phyloP scores from a whole-genome alignment of 2,329 filamentous ascomycete species.

The Zalaria obscura region DNA sequence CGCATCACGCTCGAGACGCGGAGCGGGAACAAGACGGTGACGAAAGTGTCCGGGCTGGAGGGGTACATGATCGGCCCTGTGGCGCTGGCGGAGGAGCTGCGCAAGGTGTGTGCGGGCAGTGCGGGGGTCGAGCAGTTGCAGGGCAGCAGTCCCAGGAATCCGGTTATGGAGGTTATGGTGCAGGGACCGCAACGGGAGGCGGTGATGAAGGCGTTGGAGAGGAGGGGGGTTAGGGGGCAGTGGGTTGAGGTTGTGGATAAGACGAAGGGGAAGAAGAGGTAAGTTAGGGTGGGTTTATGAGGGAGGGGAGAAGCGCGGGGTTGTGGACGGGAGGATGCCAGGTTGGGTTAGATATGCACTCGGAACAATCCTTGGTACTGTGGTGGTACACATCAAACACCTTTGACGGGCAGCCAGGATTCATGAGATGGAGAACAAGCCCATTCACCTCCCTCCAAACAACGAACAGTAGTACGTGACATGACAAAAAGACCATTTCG shows the following conservation, averaged over 20 bases:
- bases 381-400: too few relatives aligned
- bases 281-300: not conserved
- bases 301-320: too few relatives aligned
- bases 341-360: too few relatives aligned
- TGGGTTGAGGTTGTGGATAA: slow-evolving; percentile 56
- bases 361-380: too few relatives aligned
- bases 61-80: slow-evolving; percentile 46
- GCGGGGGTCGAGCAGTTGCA: slow-evolving; percentile 48
- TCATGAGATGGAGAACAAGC: too few relatives aligned
- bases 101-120: slow-evolving; percentile 54
- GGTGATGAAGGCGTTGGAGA: slow-evolving; percentile 44
- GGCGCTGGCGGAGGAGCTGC: slow-evolving; percentile 48
- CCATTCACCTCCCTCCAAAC: too few relatives aligned
- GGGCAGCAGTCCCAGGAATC: slow-evolving; percentile 45
- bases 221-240: slow-evolving; percentile 41
- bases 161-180: slow-evolving; percentile 52
- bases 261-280: slow-evolving; percentile 42
- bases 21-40: slow-evolving; percentile 52
- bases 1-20: slow-evolving; percentile 47
- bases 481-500: too few relatives aligned
- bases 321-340: too few relatives aligned
- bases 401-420: too few relatives aligned
- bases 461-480: too few relatives aligned
- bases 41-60: slow-evolving; percentile 47
- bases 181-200: slow-evolving; percentile 52